These are phyloP conservation scores for Pseudopyrenochaeta lycopersici DNA, from an alignment of 2,329 filamentous ascomycete genomes.

Conservation along the genomic window DNA sequence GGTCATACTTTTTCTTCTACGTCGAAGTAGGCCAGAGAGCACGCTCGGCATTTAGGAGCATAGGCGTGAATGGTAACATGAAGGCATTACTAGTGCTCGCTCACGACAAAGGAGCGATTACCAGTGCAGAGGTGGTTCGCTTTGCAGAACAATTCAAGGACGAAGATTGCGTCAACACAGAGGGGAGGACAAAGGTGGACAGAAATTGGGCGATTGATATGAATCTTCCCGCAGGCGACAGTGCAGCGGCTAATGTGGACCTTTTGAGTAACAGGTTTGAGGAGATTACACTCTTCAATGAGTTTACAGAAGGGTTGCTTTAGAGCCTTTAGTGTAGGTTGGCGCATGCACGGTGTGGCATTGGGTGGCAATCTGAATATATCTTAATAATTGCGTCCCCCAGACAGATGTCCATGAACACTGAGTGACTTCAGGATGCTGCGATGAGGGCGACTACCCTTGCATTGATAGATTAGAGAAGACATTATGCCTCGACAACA, in stretches of 20 bases:
- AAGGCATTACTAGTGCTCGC: conserved; percentile 15
- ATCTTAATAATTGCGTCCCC: too few relatives aligned
- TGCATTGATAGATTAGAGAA: too few relatives aligned
- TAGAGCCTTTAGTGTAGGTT: too few relatives aligned
- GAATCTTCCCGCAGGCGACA: conserved; percentile 1
- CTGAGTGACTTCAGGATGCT: too few relatives aligned
- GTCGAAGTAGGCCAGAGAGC: conserved; percentile 11
- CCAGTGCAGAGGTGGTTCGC: conserved; percentile 7
- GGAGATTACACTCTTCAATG: conserved; percentile 18
- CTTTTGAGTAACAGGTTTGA: conserved; percentile 12
- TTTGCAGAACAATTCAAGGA: background rate
- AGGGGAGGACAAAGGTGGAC: background rate
- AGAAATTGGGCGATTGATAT: conserved; percentile 15
- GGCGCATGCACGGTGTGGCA: too few relatives aligned
- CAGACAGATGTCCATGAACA: too few relatives aligned
- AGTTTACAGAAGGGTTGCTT: conserved; percentile 18
- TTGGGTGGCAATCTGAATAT: too few relatives aligned
- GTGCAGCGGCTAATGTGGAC: conserved; percentile 6
- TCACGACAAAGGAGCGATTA: conserved; percentile 16
- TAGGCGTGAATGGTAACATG: conserved; percentile 12
- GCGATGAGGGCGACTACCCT: too few relatives aligned
- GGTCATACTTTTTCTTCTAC: conserved; percentile 12
- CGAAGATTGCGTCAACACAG: background rate
- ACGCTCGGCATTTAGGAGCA: conserved; percentile 4
- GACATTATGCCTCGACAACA: conserved; percentile 12